Base-by-base conservation (phyloP, 2,329 filamentous ascomycete genomes). In the Diaporthe vaccinii region DNA sequence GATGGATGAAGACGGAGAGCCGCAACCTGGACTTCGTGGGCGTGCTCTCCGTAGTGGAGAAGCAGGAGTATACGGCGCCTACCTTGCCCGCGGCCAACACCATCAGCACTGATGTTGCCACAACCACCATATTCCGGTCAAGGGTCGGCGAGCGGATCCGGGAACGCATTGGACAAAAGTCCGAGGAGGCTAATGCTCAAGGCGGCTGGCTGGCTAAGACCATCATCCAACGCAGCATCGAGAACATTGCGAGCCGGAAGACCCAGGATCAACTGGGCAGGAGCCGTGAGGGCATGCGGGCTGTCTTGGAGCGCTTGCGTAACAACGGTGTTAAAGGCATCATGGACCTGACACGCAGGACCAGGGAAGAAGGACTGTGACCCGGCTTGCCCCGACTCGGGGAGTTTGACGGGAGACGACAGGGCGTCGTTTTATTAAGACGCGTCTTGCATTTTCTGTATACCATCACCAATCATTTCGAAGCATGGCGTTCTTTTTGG, bases 1-100 rank as follows among this genome's bases (percentile, higher is more conserved):
- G 94, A 61, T 95, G 93, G 91, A 96, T 97, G 93, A 89, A 91
- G 81, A 95, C 93, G 0, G 94, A 96, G 85, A 94, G 92, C 80
- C 89, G 91, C 78, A 97, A 97, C 80, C 87, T 97, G 72, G 95
- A 96, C 84, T 96, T 93, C 84, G 94, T 94, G 7, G 93, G 94
- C 76, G 93, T 97, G 25, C 85, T 97, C 53, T 94, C 92, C 65
- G 94, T 97, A 17, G 87, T 95, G 28, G 94, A 97, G 85, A 88
- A 91, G 79, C 94, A 97, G 82, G 85, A 90, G 74, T 97, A 95
- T 83, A 88, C 87, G 14, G 82, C 84, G 39, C 81, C 83, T n/a
- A 75, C 79, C 36, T 79, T 81, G 6, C 76, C 78, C 8, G 76
- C 81, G 25, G 79, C 80, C 14, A 76, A 79, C 25, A 73, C 81